phyloP scores from a whole-genome alignment of 176 grass and related monocot genomes.

The bread wheat (Triticum aestivum) region IWGSC_CS_RefSeq_v2.1 NC_057794.1:370998001-370998500 shows the following conservation, averaged over 20 bases:
- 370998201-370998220: background rate
- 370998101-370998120: slow-evolving; percentile 58
- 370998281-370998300: slow-evolving; percentile 45
- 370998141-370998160: slow-evolving; percentile 82
- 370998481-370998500: slow-evolving; percentile 38
- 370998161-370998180: background rate
- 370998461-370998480: background rate
- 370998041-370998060: slow-evolving; percentile 49
- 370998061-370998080: slow-evolving; percentile 53
- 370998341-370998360: slow-evolving; percentile 48
- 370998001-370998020: slow-evolving; percentile 56
- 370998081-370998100: slow-evolving; percentile 25
- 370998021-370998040: slow-evolving; percentile 48
- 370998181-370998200: background rate
- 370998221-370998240: background rate
- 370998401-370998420: background rate
- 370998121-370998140: slow-evolving; percentile 71
- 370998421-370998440: too few species aligned
- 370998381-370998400: background rate
- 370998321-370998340: slow-evolving; percentile 42
- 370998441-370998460: background rate
- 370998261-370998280: slow-evolving; percentile 38
- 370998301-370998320: slow-evolving; percentile 52
- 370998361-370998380: slow-evolving; percentile 49
- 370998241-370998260: slow-evolving; percentile 60